These are phyloP conservation scores for Mucor racemosus DNA, from an alignment of 371 early-diverging fungal species.

Conservation along the genomic window DNA sequence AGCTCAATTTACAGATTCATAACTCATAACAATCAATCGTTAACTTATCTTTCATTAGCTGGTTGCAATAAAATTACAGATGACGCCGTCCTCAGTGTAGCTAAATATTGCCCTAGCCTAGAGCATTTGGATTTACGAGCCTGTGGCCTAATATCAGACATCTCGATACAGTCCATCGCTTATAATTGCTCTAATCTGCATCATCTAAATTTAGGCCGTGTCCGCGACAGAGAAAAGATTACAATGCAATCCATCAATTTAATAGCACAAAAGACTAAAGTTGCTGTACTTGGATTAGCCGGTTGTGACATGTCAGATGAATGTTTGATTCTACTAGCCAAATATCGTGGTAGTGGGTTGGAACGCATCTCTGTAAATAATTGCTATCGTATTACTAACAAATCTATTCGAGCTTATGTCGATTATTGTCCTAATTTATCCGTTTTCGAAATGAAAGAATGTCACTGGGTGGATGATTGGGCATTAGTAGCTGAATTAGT, in stretches of 20 bases:
- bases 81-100: constrained; percentile 43
- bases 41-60: constrained; percentile 58
- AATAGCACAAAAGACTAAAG: constrained; percentile 55
- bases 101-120: constrained; percentile 51
- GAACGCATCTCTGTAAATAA: constrained; percentile 66
- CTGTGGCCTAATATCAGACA: constrained; percentile 61
- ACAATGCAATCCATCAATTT: constrained; percentile 54
- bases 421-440: constrained; percentile 53
- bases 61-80: constrained; percentile 64
- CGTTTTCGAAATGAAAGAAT: constrained; percentile 68
- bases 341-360: constrained; percentile 44
- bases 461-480: constrained; percentile 55
- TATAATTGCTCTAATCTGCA: constrained; percentile 47
- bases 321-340: constrained; percentile 56
- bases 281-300: constrained; percentile 60
- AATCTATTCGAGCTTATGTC: constrained; percentile 50
- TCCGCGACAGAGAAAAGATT: constrained; percentile 56
- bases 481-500: constrained; percentile 42
- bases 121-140: constrained; percentile 62
- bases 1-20: constrained; percentile 43
- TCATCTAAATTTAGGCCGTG: constrained; percentile 64
- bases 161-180: constrained; percentile 51
- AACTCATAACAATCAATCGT: constrained; percentile 19
- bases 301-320: constrained; percentile 65
- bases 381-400: constrained; percentile 59